phyloP scores from a whole-genome alignment of 2,329 filamentous ascomycete species.

The Akanthomyces dipterigenus region DNA sequence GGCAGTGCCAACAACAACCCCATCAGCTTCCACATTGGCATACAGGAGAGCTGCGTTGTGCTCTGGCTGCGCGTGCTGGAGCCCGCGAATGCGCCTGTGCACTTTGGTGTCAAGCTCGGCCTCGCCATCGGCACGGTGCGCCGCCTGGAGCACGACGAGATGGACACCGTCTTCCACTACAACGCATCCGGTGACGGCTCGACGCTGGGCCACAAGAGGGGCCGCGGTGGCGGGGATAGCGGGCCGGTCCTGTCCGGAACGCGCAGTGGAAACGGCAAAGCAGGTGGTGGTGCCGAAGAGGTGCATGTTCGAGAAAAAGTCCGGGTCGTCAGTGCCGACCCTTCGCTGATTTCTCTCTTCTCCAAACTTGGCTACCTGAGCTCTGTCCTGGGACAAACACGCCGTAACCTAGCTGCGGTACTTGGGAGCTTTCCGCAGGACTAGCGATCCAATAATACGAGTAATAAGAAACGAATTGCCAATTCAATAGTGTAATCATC shows the following conservation, averaged over 20 bases:
- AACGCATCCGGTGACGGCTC: conserved; percentile 26
- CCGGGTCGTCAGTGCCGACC: conserved; percentile 81
- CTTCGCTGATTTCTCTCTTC: conserved; percentile 73
- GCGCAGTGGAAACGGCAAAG: conserved; percentile 17
- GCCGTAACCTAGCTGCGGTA: conserved; percentile 67
- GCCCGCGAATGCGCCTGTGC: conserved; percentile 54
- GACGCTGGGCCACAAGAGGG: conserved; percentile 13
- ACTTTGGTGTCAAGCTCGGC: conserved; percentile 59
- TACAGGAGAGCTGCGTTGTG: conserved; percentile 65
- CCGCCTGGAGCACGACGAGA: conserved; percentile 70
- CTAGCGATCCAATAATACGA: background rate
- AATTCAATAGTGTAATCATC: background rate
- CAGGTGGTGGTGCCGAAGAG: conserved; percentile 27
- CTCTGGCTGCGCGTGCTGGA: conserved; percentile 65
- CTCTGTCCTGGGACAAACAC: conserved; percentile 62
- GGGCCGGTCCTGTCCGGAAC: conserved; percentile 18
- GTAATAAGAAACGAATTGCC: background rate
- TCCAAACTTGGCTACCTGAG: conserved; percentile 76
- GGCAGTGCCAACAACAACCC: conserved; percentile 44
- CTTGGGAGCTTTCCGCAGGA: conserved; percentile 54
- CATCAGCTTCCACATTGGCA: conserved; percentile 66
- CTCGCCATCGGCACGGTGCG: conserved; percentile 60
- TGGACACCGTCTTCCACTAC: conserved; percentile 67
- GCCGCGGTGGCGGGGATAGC: conserved; percentile 14
- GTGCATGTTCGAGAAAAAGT: conserved; percentile 88